Evolutionary conservation across 805 yeast species (phyloP).

Genomic region (Phaffomyces antillensis): DNA sequence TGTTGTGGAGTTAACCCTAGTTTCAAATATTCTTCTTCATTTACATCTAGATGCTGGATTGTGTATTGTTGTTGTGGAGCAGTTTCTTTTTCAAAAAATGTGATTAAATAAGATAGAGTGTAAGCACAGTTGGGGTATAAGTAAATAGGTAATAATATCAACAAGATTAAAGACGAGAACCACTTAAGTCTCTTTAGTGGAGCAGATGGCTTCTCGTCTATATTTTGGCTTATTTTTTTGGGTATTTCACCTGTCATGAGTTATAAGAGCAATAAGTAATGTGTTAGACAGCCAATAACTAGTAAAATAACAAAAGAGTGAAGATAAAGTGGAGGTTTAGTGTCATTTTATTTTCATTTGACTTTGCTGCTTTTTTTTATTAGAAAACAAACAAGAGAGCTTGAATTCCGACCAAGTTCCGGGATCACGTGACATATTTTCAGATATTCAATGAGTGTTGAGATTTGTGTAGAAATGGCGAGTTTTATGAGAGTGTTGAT

Average conservation of each 20-base stretch:
- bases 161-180: not conserved
- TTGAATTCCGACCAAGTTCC: too few species aligned
- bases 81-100: not conserved
- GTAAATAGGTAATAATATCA: not conserved
- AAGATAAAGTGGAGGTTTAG: too few species aligned
- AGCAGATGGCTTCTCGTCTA: not conserved
- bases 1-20: conserved; percentile 36
- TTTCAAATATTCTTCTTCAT: conserved; percentile 24
- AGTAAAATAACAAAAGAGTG: too few species aligned
- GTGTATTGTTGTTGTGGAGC: not conserved
- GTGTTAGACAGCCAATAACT: too few species aligned
- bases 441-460: too few species aligned
- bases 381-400: too few species aligned
- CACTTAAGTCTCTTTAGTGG: not conserved
- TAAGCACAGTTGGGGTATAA: not conserved
- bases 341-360: too few species aligned
- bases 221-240: not conserved
- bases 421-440: too few species aligned
- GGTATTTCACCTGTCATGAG: not conserved
- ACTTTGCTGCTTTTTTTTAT: too few species aligned
- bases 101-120: not conserved
- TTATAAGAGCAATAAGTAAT: not conserved
- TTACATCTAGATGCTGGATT: conserved; percentile 12
- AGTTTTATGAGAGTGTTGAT: too few species aligned
- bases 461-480: too few species aligned